A percentile compares a stretch with the other conserved stretches of the same genome.
phyloP scores from a whole-genome alignment of 2,329 filamentous ascomycete species.

The Fusarium torreyae region DNA sequence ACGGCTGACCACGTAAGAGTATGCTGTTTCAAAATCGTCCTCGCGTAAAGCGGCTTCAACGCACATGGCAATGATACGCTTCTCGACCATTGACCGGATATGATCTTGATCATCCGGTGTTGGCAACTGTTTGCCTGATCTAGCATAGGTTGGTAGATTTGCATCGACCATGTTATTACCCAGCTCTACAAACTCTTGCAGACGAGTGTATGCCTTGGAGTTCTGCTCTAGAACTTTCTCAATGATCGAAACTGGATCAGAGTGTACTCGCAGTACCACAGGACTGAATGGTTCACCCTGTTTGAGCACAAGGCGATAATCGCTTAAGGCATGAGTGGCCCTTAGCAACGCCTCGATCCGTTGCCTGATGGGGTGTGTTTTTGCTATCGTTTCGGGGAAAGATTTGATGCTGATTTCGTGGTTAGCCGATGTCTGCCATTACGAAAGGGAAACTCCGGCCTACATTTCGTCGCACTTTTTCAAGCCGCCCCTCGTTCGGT shows the following conservation, averaged over 20 bases:
- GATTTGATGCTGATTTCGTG: slow-evolving; percentile 68
- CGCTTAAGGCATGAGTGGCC: slow-evolving; percentile 81
- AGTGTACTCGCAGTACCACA: slow-evolving; percentile 81
- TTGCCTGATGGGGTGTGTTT: slow-evolving; percentile 65
- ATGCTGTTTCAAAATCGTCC: slow-evolving; percentile 88
- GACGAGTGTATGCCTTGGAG: slow-evolving; percentile 77
- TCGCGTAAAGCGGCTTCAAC: slow-evolving; percentile 82
- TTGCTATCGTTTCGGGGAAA: slow-evolving; percentile 71
- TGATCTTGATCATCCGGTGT: slow-evolving; percentile 47
- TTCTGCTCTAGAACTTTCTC: slow-evolving; percentile 84
- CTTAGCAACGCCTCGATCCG: slow-evolving; percentile 75
- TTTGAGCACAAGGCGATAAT: slow-evolving; percentile 83
- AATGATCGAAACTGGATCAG: slow-evolving; percentile 81
- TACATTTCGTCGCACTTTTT: slow-evolving; percentile 85
- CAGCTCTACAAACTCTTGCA: slow-evolving; percentile 80
- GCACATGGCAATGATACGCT: slow-evolving; percentile 83
- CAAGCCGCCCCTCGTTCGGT: slow-evolving; percentile 80
- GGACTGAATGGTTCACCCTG: slow-evolving; percentile 86
- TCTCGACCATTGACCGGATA: slow-evolving; percentile 65
- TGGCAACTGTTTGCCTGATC: slow-evolving; percentile 13
- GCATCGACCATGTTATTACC: slow-evolving; percentile 77
- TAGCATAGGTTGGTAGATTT: slow-evolving; percentile 58
- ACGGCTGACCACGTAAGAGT: slow-evolving; percentile 84
- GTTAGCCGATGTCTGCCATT: slow-evolving; percentile 37
- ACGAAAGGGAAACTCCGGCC: slow-evolving; percentile 47